Evolutionary conservation across 139 green algal species (phyloP).

Genomic region (Nannochloris sp.): DNA sequence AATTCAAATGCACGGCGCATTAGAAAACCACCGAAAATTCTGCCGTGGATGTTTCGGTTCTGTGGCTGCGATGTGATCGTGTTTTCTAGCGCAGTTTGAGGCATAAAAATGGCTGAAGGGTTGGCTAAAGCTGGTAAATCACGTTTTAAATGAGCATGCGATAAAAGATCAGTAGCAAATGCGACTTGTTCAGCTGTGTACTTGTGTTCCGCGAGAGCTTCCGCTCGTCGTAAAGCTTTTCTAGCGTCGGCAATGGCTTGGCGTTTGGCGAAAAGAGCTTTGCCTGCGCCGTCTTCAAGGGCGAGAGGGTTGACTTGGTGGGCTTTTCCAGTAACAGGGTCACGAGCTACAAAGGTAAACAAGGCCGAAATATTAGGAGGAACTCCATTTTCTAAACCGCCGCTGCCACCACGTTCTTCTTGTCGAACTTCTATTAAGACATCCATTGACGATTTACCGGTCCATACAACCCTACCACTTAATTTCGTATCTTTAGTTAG

Average conservation of each 20-base stretch:
- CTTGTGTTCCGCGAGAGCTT: not conserved
- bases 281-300: slow-evolving; percentile 29
- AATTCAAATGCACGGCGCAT: slow-evolving; percentile 83
- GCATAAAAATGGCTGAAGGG: slow-evolving; percentile 35
- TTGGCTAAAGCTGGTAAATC: slow-evolving; percentile 50
- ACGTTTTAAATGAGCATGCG: not conserved
- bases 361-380: not conserved
- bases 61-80: slow-evolving; percentile 76
- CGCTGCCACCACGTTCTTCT: too few species aligned
- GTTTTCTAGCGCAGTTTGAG: slow-evolving; percentile 52
- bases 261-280: slow-evolving; percentile 33
- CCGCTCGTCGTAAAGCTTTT: slow-evolving; percentile 4
- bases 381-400: too few species aligned
- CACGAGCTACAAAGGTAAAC: slow-evolving; percentile 72
- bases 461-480: slow-evolving; percentile 64
- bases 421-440: slow-evolving; percentile 53
- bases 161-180: not conserved
- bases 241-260: slow-evolving; percentile 37
- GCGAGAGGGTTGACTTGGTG: slow-evolving; percentile 47
- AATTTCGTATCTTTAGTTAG: slow-evolving; percentile 37
- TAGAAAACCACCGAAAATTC: slow-evolving; percentile 82
- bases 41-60: slow-evolving; percentile 64
- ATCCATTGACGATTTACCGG: slow-evolving; percentile 65
- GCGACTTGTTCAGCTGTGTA: not conserved
- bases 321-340: slow-evolving; percentile 39